These are phyloP conservation scores for Boletus reticuloceps DNA, from an alignment of 768 basidiomycete genomes.

Conservation along the genomic window DNA sequence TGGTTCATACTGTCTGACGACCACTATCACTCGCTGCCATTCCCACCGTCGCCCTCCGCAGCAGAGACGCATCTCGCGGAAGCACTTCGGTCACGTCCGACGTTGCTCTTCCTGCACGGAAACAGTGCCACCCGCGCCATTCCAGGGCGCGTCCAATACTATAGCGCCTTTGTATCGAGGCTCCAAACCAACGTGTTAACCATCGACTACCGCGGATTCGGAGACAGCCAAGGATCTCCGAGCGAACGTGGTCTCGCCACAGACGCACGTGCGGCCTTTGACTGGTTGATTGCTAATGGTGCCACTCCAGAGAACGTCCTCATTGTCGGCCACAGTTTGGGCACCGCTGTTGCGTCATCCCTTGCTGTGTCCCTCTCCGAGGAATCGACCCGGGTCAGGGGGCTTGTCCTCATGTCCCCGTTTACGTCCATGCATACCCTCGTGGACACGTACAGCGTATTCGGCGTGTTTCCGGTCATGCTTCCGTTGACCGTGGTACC, in stretches of 20 bases:
- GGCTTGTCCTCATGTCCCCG: conserved; percentile 52
- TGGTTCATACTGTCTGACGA: conserved; percentile 79
- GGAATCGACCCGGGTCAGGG: conserved; percentile 41
- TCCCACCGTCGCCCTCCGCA: conserved; percentile 35
- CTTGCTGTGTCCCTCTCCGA: conserved; percentile 47
- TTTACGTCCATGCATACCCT: conserved; percentile 59
- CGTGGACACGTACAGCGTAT: conserved; percentile 64
- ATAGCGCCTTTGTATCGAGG: conserved; percentile 62
- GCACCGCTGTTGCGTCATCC: conserved; percentile 71
- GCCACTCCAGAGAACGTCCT: conserved; percentile 59
- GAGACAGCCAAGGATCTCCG: conserved; percentile 78
- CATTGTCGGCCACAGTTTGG: conserved; percentile 84
- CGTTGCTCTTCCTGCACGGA: conserved; percentile 91
- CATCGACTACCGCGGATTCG: conserved; percentile 93
- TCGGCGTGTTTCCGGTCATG: conserved; percentile 67
- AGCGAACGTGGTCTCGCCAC: conserved; percentile 67
- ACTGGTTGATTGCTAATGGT: conserved; percentile 66
- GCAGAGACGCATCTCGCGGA: conserved; percentile 43
- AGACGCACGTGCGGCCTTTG: conserved; percentile 79
- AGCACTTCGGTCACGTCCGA: conserved; percentile 61
- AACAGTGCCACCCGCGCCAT: conserved; percentile 81
- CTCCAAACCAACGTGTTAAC: conserved; percentile 74
- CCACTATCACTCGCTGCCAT: conserved; percentile 52
- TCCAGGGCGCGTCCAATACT: conserved; percentile 62
- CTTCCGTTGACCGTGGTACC: conserved; percentile 68